Evolutionary conservation across 768 basidiomycete genomes (phyloP), one percentile per base, ranked within the genome.

Genomic region (Boletus vinaceobasis): DNA sequence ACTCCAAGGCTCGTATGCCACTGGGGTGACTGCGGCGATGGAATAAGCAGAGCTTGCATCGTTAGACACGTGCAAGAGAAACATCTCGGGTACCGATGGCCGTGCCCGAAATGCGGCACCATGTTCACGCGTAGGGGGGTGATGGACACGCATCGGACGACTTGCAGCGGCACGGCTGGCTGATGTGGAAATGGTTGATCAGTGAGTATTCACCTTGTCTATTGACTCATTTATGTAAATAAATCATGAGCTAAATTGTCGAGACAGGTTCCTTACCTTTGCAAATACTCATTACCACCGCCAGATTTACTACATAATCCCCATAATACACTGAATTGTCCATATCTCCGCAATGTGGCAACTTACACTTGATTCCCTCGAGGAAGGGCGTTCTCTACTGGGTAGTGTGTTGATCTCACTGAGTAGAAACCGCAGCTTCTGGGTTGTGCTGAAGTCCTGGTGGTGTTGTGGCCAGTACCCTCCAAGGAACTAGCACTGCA

Each of bases 51-150:
- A 9, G 60, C 53, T 0, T 57, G 55, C 6, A 39, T 69, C 19
- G 49, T 57, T 5, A 40, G 70, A 1, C 68, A 69, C 23, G 50
- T 71, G 3, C 53, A 65, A 37, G 67, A 67, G 14, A 58, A 1
- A 7, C 70, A 69, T 38, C 59, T 71, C 6, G 49, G 26, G 15
- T 59, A 54, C 35, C 40, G 39, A 1, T 67, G 70, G 65, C 58
- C 67, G 0, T 69, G 68, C 26, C 55, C 63, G 1, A 57, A 9
- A 3, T 69, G 68, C 14, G 8, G 6, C 3, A 3, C 31, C 1
- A 1, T 50, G 1, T 69, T 65, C 50, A 71, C 56, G 1, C 70
- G 68, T 5, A 43, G 57, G 33, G 55, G 60, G 2, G 56, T 54
- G 1, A 52, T 71, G 62, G 52, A 60, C 0, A 0, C 23, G 1